phyloP scores from a whole-genome alignment of 805 yeast genomes.

The Suhomyces vadensis region DNA sequence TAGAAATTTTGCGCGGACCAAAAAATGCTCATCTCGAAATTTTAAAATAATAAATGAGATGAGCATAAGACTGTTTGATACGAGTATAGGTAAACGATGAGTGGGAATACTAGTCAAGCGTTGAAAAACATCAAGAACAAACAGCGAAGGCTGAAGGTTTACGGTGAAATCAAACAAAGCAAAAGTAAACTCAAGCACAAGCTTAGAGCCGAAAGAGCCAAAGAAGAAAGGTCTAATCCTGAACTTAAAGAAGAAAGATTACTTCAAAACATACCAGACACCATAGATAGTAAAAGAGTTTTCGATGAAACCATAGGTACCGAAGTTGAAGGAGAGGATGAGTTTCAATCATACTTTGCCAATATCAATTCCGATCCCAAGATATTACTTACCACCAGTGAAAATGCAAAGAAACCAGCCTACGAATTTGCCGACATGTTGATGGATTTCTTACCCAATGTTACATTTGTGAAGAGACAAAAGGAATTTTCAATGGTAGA shows the following conservation, averaged over 20 bases:
- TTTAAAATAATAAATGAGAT: neutral
- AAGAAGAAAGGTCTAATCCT: constrained; percentile 82
- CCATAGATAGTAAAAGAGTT: constrained; percentile 81
- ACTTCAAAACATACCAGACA: constrained; percentile 72
- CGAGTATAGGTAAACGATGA: constrained; percentile 16
- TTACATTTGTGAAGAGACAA: constrained; percentile 84
- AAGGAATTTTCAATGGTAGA: constrained; percentile 81
- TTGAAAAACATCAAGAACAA: constrained; percentile 64
- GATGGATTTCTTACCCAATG: constrained; percentile 81
- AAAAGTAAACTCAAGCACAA: constrained; percentile 76
- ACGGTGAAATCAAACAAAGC: constrained; percentile 71
- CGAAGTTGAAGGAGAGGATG: constrained; percentile 63
- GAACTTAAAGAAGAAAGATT: constrained; percentile 79
- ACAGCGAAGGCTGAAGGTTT: constrained; percentile 74
- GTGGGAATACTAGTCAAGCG: constrained; percentile 27
- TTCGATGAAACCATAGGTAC: constrained; percentile 78
- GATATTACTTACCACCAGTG: constrained; percentile 85
- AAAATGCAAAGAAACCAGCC: constrained; percentile 80
- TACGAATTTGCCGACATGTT: constrained; percentile 87
- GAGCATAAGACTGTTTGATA: neutral
- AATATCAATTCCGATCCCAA: constrained; percentile 64
- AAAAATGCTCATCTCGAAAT: constrained; percentile 3
- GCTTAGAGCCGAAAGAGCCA: constrained; percentile 78
- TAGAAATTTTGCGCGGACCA: neutral
- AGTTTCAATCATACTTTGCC: constrained; percentile 60